These are phyloP conservation scores for Luffa acutangula DNA, from an alignment of 306 rosid genomes.

Conservation along the genomic window DNA sequence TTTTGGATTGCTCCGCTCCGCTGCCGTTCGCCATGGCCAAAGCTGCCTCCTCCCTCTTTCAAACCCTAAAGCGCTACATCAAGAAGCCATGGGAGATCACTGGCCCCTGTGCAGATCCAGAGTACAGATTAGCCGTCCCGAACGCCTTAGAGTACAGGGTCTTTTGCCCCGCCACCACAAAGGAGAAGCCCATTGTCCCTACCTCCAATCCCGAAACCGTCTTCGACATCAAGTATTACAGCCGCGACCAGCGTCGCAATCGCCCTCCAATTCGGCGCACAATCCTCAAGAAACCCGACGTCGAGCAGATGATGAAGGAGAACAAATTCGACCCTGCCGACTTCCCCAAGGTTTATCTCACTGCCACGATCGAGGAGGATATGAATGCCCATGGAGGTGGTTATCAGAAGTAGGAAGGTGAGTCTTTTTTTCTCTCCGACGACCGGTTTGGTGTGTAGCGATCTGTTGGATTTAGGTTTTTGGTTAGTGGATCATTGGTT, in stretches of 20 bases:
- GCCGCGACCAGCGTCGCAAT: conserved; percentile 90
- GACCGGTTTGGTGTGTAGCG: background rate
- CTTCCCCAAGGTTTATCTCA: conserved; percentile 68
- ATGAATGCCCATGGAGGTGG: conserved; percentile 68
- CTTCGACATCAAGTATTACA: conserved; percentile 70
- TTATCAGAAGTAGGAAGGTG: conserved; percentile 45
- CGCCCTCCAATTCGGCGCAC: conserved; percentile 78
- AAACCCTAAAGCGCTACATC: conserved; percentile 54
- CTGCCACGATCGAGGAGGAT: conserved; percentile 47
- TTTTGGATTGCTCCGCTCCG: background rate
- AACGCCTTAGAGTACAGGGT: conserved; percentile 67
- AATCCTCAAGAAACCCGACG: conserved; percentile 49
- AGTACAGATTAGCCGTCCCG: conserved; percentile 49
- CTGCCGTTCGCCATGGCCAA: conserved; percentile 3
- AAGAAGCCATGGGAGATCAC: conserved; percentile 98
- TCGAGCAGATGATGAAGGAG: conserved; percentile 50
- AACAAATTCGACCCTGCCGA: conserved; percentile 35
- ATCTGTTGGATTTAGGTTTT: background rate
- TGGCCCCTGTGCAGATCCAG: conserved; percentile 77
- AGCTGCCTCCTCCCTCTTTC: conserved; percentile 22
- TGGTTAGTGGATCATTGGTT: background rate
- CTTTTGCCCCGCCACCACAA: conserved; percentile 56
- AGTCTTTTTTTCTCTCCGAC: background rate
- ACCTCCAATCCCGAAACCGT: conserved; percentile 72
- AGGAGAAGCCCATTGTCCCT: conserved; percentile 41